Evolutionary conservation across 257 asterid species (phyloP).

Genomic region (Solanum virginianum): DNA sequence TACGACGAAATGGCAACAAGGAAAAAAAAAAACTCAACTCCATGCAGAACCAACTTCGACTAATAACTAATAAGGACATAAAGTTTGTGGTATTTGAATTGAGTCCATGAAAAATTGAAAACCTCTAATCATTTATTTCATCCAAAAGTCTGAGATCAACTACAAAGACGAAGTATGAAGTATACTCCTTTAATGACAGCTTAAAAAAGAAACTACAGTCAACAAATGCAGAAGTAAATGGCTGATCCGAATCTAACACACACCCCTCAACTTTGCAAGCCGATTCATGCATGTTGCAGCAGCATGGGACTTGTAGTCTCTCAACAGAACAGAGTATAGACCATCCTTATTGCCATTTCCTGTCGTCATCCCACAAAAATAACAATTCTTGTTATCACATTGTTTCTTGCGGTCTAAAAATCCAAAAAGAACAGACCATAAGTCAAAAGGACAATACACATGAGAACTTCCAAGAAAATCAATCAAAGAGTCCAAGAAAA

Average conservation of each 20-base stretch:
- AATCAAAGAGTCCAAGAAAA: not conserved
- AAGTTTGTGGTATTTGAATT: not conserved
- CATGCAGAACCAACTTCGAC: not conserved
- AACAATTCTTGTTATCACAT: not conserved
- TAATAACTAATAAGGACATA: not conserved
- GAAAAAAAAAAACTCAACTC: not conserved
- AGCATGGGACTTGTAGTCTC: slow-evolving; percentile 83
- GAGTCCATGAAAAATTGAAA: not conserved
- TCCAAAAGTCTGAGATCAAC: not conserved
- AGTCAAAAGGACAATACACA: not conserved
- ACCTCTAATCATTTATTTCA: not conserved
- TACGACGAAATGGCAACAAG: not conserved
- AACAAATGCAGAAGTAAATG: not conserved
- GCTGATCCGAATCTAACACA: not conserved
- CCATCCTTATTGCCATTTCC: slow-evolving; percentile 98
- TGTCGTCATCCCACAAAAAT: slow-evolving; percentile 20
- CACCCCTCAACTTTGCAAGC: slow-evolving; percentile 87
- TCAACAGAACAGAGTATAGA: slow-evolving; percentile 81
- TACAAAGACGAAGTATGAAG: not conserved
- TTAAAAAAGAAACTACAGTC: not conserved
- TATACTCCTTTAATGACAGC: not conserved
- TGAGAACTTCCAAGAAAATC: not conserved
- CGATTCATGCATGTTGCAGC: slow-evolving; percentile 97
- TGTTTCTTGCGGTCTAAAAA: not conserved
- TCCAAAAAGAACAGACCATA: not conserved